A percentile compares a stretch with the other conserved stretches of the same genome.
Conservation (phyloP, 164 flowering plant genomes). For the Chimonanthus praecox region DNA sequence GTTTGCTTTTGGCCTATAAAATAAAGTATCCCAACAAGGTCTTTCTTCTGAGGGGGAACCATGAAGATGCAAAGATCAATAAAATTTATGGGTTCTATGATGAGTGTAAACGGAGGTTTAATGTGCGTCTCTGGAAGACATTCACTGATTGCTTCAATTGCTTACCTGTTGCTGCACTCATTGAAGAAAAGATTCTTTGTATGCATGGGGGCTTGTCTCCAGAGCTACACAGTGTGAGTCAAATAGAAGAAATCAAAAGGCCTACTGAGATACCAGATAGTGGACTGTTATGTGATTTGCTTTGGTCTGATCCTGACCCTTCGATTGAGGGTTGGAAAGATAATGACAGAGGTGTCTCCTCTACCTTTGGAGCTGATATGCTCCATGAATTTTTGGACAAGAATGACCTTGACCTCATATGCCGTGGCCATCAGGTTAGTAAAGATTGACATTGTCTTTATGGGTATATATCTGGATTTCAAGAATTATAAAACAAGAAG, state of each 20-base stretch:
- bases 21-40: slow-evolving; percentile 42
- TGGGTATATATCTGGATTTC: neutral
- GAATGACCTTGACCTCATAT: slow-evolving; percentile 44
- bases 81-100: slow-evolving; percentile 56
- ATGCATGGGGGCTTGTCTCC: slow-evolving; percentile 63
- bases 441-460: neutral
- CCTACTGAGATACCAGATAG: slow-evolving; percentile 47
- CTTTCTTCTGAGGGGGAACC: slow-evolving; percentile 42
- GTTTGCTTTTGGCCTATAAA: slow-evolving; percentile 48
- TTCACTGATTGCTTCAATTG: slow-evolving; percentile 57
- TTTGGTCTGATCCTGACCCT: slow-evolving; percentile 54
- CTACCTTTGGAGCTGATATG: slow-evolving; percentile 40
- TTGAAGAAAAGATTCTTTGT: slow-evolving; percentile 41
- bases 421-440: slow-evolving; percentile 54
- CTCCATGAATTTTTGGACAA: slow-evolving; percentile 41
- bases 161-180: slow-evolving; percentile 47
- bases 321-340: slow-evolving; percentile 38
- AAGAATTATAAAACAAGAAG: too few species aligned
- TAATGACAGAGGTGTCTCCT: slow-evolving; percentile 48
- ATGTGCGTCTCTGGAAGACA: slow-evolving; percentile 53
- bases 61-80: slow-evolving; percentile 49
- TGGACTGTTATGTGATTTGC: slow-evolving; percentile 47
- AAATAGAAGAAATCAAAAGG: slow-evolving; percentile 33
- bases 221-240: slow-evolving; percentile 29
- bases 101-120: slow-evolving; percentile 54